These are phyloP conservation scores for Danielia oregonensis DNA, from an alignment of 805 yeast species.

Conservation along the genomic window DNA sequence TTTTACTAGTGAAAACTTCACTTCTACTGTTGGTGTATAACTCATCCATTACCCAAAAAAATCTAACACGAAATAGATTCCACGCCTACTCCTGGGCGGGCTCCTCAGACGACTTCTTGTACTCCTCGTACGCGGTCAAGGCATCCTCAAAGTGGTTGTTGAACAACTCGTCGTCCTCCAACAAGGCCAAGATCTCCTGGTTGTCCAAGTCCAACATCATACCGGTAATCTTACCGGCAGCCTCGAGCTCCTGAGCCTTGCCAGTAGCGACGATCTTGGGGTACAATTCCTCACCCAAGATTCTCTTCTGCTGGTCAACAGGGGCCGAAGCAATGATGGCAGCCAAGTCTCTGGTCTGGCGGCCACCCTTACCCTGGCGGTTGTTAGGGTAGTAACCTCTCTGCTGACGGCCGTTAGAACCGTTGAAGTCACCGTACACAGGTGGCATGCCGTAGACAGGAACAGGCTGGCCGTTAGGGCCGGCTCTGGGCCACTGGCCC, in stretches of 20 bases:
- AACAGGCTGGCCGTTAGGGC: constrained; percentile 81
- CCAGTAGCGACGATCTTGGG: constrained; percentile 85
- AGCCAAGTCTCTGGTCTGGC: constrained; percentile 52
- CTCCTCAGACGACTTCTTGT: constrained; percentile 56
- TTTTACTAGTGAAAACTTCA: too few relatives aligned
- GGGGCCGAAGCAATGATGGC: constrained; percentile 62
- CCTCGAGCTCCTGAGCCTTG: constrained; percentile 85
- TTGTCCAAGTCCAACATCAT: constrained; percentile 96
- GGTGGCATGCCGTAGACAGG: constrained; percentile 87
- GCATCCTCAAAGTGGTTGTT: constrained; percentile 93
- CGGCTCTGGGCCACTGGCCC: constrained; percentile 68
- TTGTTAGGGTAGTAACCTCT: constrained; percentile 54
- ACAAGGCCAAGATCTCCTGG: constrained; percentile 80
- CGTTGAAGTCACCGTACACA: constrained; percentile 53
- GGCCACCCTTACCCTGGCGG: constrained; percentile 41
- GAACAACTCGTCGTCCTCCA: constrained; percentile 87
- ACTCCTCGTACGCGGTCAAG: constrained; percentile 87
- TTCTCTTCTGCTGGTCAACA: constrained; percentile 93
- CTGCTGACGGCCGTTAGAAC: constrained; percentile 47
- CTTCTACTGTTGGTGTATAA: too few relatives aligned
- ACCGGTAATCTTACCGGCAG: constrained; percentile 98
- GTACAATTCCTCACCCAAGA: constrained; percentile 96
- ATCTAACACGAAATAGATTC: constrained; percentile 12
- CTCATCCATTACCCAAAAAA: constrained; percentile 21
- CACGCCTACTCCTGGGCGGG: constrained; percentile 21